Conservation (phyloP, 2,329 filamentous ascomycete genomes). For the Grosmannia serpens region DNA sequence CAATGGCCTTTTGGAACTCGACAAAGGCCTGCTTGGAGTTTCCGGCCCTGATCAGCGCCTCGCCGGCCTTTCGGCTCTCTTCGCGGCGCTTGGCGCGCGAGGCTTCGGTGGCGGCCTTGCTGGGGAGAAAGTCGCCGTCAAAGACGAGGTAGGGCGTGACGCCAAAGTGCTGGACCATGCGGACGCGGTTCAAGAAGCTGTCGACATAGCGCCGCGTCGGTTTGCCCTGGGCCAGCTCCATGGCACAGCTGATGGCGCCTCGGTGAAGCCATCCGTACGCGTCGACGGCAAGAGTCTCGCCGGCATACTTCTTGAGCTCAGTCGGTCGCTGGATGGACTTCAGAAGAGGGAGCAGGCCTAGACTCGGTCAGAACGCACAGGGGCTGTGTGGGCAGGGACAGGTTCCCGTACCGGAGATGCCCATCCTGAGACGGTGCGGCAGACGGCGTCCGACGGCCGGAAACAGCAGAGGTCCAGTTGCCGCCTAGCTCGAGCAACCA, state of each 20-base stretch:
- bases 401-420: conserved; percentile 11
- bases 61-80: conserved; percentile 61
- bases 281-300: conserved; percentile 87
- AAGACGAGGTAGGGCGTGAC: conserved; percentile 93
- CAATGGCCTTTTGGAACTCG: conserved; percentile 89
- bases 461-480: background rate
- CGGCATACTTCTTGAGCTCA: conserved; percentile 74
- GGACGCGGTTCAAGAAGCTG: conserved; percentile 79
- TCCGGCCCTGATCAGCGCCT: conserved; percentile 72
- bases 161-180: conserved; percentile 88
- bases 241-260: conserved; percentile 78
- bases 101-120: conserved; percentile 79
- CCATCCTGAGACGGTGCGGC: conserved; percentile 9
- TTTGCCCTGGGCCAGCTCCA: conserved; percentile 79
- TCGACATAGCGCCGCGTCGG: conserved; percentile 85
- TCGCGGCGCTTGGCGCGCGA: conserved; percentile 65
- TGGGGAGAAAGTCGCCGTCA: conserved; percentile 88
- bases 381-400: background rate
- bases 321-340: conserved; percentile 92
- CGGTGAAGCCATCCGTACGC: conserved; percentile 98
- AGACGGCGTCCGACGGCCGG: background rate
- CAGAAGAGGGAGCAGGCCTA: conserved; percentile 78
- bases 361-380: background rate
- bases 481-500: background rate
- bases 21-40: conserved; percentile 68